Evolutionary conservation across 352 stramenopile species (phyloP).

Genomic region (Phytophthora hibernalis): DNA sequence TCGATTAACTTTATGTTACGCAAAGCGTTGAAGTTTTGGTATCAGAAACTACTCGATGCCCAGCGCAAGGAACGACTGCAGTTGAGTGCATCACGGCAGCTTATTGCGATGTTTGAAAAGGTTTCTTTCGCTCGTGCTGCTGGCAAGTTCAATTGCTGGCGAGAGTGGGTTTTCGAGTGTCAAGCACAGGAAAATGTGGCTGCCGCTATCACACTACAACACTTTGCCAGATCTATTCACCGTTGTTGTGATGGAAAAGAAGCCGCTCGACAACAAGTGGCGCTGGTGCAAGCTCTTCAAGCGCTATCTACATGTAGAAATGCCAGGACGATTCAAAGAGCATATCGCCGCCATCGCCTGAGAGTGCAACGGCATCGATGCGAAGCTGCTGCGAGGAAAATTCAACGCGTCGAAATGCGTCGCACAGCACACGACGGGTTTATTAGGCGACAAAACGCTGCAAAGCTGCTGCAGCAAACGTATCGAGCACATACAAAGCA

Average conservation of each 20-base stretch:
- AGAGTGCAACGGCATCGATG: constrained; percentile 1
- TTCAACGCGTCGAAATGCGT: constrained; percentile 38
- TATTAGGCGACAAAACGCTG: constrained; percentile 20
- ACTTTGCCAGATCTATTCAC: constrained; percentile 14
- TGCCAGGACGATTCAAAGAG: constrained; percentile 49
- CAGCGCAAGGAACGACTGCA: constrained; percentile 36
- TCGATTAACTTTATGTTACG: constrained; percentile 34
- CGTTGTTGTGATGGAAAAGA: constrained; percentile 15
- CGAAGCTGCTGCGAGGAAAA: constrained; percentile 28
- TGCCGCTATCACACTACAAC: constrained; percentile 47
- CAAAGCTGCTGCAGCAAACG: constrained; percentile 32
- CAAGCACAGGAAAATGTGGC: constrained; percentile 42
- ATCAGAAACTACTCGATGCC: constrained; percentile 27
- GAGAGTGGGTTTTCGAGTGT: constrained; percentile 18
- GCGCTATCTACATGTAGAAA: constrained; percentile 19
- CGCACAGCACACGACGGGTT: constrained; percentile 13
- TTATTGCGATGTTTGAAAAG: constrained; percentile 40
- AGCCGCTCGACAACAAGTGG: not conserved
- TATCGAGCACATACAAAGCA: constrained; percentile 15
- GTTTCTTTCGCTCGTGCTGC: constrained; percentile 17
- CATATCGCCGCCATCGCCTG: constrained; percentile 31
- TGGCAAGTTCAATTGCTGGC: constrained; percentile 33
- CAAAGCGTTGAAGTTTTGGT: constrained; percentile 41
- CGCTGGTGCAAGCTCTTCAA: constrained; percentile 31
- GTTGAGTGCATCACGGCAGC: constrained; percentile 31